Evolutionary conservation across 2,329 filamentous ascomycete genomes (phyloP), one percentile per base, ranked within the genome.

Genomic region (Magnaporthales sp.): DNA sequence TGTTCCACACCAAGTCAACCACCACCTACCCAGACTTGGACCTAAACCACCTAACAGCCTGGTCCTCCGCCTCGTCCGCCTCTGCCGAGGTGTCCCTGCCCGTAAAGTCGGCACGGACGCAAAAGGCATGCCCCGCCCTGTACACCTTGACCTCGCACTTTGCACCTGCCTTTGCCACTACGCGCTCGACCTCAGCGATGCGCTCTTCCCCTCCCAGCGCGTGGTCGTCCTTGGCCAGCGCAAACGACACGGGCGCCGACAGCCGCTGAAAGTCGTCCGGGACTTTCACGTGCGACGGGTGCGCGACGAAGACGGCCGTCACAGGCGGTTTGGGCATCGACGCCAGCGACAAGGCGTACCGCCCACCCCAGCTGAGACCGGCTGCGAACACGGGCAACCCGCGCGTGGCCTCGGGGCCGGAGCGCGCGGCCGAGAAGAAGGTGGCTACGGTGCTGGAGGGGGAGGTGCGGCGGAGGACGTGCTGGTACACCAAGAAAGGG

Each of bases 281-380:
- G 2, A 87, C 66, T 0, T 70, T 71, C 27, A 88, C 68, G 26
- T 80, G 70, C 63, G 80, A 83, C 2, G 85, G 84, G 70, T 87
- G 84, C 10, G 79, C 83, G 0, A 80, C 79, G 70, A 86, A 86
- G 8, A 73, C 83, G 7, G 78, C 83, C 69, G 86, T 80, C 58
- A 86, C 76, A 2, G 77, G 74, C 68, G n/a, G 54, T 3, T 58
- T 22, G 72, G 72, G 51, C 70, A 74, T 29, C 67, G 79, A 77
- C 11, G 80, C 77, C 3, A 88, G 79, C n/a, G 80, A 72, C 9
- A 85, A 72, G 2, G 79, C 75, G 69, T 87, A 81, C 68, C 84
- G 83, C 27, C 84, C 87, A 27, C 86, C 86, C 86, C 86, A 89
- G 77, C 85, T 89, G 76, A 86, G 89, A 0, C 86, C 87, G 0